Base-by-base conservation (phyloP, 1,284 basidiomycete genomes). In the Trichosporon ovoides region DNA sequence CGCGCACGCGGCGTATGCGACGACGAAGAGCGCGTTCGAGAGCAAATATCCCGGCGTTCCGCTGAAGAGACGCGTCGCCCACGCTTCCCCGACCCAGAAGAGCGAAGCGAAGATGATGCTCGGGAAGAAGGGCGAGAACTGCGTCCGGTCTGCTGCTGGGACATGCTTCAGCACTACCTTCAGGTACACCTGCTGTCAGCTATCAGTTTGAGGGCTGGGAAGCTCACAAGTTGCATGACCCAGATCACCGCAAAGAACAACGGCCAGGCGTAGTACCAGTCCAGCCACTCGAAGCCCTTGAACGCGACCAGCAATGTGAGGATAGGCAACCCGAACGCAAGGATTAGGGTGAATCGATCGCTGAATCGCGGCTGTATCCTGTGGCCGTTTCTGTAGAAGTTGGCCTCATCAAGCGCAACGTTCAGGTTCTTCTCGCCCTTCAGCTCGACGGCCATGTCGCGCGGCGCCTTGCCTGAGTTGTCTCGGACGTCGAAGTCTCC, bases 391-490 rank as follows among this genome's bases (percentile, higher is more conserved):
- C 46, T 37, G 19, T 57, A 57, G 20, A 49, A 57, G 55, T 55
- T 59, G 33, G 89, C 88, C 66, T 96, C 92, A 65, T 91, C 86
- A 62, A 98, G 75, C 0, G 91, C 95, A 13, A 87, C 84, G 68
- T 86, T 87, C 84, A 89, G 98, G 1, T 94, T 89, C 4, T 86
- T 87, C 31, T 91, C 75, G 62, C 88, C 89, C 79, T 94, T 95
- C 56, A 98, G 80, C 78, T 98, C 93, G 11, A 87, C 81, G 0
- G 96, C 93, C 90, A 99, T 94, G 68, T 98, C 96, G 53, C 87
- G 81, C 13, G 95, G 85, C 0, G 93, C 95, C 75, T 96, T 86
- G 3, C 89, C 89, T 53, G 88, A 85, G 16, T 83, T 84, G 66
- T 95, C 93, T 70, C 88, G 89, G 5, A 87, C 86, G 38, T 82